Evolutionary conservation across 2,329 filamentous ascomycete genomes (phyloP).

Genomic region (Colletotrichum karsti): DNA sequence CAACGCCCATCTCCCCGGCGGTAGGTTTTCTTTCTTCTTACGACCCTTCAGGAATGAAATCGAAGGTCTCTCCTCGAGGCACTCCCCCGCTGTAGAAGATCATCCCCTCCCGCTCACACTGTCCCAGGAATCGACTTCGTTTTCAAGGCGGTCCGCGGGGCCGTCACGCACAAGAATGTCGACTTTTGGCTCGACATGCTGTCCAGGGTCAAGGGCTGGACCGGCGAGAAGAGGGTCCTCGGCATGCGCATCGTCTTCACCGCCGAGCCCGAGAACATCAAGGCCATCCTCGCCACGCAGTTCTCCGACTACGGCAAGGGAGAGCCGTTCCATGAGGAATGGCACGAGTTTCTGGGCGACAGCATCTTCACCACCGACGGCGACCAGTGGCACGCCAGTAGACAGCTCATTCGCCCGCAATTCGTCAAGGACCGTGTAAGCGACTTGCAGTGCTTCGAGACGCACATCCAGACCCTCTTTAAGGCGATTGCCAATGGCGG

Average conservation of each 20-base stretch:
- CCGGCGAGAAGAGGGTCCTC: slow-evolving; percentile 65
- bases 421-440: slow-evolving; percentile 87
- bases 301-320: slow-evolving; percentile 89
- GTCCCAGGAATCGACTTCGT: slow-evolving; percentile 70
- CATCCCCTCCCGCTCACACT: slow-evolving; percentile 1
- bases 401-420: slow-evolving; percentile 85
- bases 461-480: slow-evolving; percentile 79
- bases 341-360: slow-evolving; percentile 79
- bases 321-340: slow-evolving; percentile 76
- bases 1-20: slow-evolving; percentile 50
- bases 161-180: slow-evolving; percentile 62
- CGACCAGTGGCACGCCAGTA: slow-evolving; percentile 78
- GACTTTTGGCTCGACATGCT: slow-evolving; percentile 69
- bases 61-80: neutral
- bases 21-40: slow-evolving; percentile 42
- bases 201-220: slow-evolving; percentile 54
- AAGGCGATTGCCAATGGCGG: slow-evolving; percentile 69
- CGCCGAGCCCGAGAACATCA: slow-evolving; percentile 87
- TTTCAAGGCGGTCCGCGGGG: slow-evolving; percentile 60
- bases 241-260: slow-evolving; percentile 76
- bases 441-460: slow-evolving; percentile 83
- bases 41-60: neutral
- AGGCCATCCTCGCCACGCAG: slow-evolving; percentile 87
- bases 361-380: slow-evolving; percentile 86
- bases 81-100: neutral